Evolutionary conservation across 495 filamentous ascomycete species (phyloP).

Genomic region (Penicillium verhagenii): DNA sequence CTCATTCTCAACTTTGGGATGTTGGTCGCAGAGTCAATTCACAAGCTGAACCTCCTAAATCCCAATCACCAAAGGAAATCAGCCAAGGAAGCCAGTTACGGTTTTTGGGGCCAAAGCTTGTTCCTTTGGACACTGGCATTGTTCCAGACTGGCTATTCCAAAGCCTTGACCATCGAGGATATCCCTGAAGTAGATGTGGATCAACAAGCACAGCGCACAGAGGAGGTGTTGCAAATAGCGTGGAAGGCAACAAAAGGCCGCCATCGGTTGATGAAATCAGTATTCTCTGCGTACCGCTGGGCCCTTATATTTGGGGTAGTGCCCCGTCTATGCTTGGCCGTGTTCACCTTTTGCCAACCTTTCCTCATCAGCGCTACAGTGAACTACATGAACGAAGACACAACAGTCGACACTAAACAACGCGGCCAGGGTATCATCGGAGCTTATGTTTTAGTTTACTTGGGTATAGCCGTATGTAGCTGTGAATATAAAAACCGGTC

Average conservation of each 20-base stretch:
- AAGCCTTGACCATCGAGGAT: neutral
- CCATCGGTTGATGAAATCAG: slow-evolving; percentile 14
- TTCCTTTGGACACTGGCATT: slow-evolving; percentile 25
- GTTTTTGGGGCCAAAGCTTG: slow-evolving; percentile 33
- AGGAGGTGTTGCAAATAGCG: neutral
- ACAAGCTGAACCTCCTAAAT: slow-evolving; percentile 21
- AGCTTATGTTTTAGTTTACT: too few relatives aligned
- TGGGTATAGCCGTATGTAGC: too few relatives aligned
- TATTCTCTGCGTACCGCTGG: slow-evolving; percentile 21
- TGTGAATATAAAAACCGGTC: too few relatives aligned
- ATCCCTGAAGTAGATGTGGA: neutral
- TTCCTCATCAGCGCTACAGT: too few relatives aligned
- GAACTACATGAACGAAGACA: too few relatives aligned
- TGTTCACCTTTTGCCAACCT: slow-evolving; percentile 58
- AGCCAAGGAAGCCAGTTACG: slow-evolving; percentile 22
- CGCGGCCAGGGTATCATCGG: too few relatives aligned
- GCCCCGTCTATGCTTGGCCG: slow-evolving; percentile 50
- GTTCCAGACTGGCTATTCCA: neutral
- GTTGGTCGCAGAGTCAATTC: slow-evolving; percentile 24
- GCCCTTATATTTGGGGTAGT: slow-evolving; percentile 40
- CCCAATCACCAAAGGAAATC: slow-evolving; percentile 12
- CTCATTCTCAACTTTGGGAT: slow-evolving; percentile 13
- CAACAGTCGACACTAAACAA: too few relatives aligned
- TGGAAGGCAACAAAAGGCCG: neutral
- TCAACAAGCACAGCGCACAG: neutral